Base-by-base conservation (phyloP, 768 basidiomycete species). In the Lepiota venenata region DNA sequence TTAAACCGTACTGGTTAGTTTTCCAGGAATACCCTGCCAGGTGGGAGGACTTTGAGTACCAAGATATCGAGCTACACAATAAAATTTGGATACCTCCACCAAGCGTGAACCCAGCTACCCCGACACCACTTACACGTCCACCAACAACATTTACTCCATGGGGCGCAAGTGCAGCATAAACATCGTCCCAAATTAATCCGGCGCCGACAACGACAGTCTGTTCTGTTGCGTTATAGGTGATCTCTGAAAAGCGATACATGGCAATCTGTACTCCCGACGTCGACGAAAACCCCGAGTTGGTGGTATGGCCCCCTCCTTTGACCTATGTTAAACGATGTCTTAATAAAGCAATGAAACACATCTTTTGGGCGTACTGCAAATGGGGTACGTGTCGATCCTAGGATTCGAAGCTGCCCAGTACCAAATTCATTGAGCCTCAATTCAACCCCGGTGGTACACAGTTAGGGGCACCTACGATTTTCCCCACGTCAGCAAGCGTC, bases 151-250 rank as follows among this genome's bases (percentile, higher is more conserved):
- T 82, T 7, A 82, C 77, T 5, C 69, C 71, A 51, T 71, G 60
- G 0, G 77, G 79, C 36, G 66, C 71, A 3, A 88, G 71, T 4
- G 76, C 78, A 2, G 70, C 69, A 57, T 86, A 87, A 1, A 66
- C 83, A 32, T 85, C 78, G 61, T 88, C 85, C 85, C 84, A 88
- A 22, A 83, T 71, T n/a, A 81, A 61, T 4, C 78, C 78, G 4
- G 76, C 60, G 0, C 78, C 78, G 22, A 80, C 57, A 0, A 61
- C 68, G 1, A 65, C 79, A 0, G 75, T 82, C 50, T 75, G 68
- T 0, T 72, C 58, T 0, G 58, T 50, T 1, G 63, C 54, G 42
- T 81, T 63, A 49, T 81, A 83, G 1, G 50, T 67, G 18, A 81
- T 73, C 15, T 75, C 56, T 3, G 70, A 69, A 61, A 85, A 83